Base-by-base conservation (phyloP, 768 basidiomycete genomes). In the Suillus subluteus region DNA sequence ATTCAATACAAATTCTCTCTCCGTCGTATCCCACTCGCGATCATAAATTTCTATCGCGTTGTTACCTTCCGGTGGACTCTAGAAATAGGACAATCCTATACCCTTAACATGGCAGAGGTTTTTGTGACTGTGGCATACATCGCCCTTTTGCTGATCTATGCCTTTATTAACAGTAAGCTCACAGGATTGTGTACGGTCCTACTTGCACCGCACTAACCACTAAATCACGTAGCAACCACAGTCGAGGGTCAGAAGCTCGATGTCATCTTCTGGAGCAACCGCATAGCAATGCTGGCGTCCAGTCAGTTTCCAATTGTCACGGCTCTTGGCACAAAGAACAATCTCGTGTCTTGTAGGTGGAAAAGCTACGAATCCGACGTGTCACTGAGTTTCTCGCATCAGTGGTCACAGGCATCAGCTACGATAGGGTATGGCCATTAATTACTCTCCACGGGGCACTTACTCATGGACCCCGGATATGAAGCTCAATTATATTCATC, bases 261-360 rank as follows among this genome's bases (percentile, higher is more conserved):
- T 58, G 62, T 67, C 2, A 68, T 61, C 15, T 78, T 75, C 65
- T 81, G 76, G 73, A 70, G 70, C 3, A 79, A 78, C 63, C 75
- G 78, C 9, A 71, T 74, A 26, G 78, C 68, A 1, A 55, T 75
- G 30, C 70, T 80, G 38, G 76, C 79, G 6, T 71, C 73, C 7
- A 72, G 68, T 23, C 80, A 84, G 68, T 69, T 80, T 15, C 79
- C 79, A 3, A 70, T 84, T 37, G 75, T 84, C 64, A 76, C 81
- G 8, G 76, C 78, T 13, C 75, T 85, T 6, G 82, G 81, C 2
- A 80, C 78, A 50, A 84, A 83, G 71, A 83, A 84, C 69, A 73
- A 73, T 21, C 30, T 73, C 9, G 43, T 73, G 32, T 71, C 72
- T 1, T 18, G 72, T 73, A 40, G 30, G 71, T 65, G 54, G 15